phyloP scores from a whole-genome alignment of 192 early-diverging fungal genomes.

The Chytriomyces sp. region DNA sequence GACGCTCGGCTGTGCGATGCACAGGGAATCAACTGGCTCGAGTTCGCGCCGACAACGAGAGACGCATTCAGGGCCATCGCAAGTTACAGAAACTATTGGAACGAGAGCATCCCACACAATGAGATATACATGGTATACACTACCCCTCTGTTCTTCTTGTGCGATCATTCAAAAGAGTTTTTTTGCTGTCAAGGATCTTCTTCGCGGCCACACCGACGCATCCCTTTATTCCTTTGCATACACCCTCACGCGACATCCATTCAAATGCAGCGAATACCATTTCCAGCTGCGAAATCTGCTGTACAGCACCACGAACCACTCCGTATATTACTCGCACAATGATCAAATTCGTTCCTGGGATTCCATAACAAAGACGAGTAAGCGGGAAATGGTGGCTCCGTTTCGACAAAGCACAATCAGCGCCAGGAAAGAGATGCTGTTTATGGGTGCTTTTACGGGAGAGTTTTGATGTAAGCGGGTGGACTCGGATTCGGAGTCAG shows the following conservation, averaged over 20 bases:
- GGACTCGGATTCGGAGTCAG: background rate
- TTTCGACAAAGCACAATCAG: conserved; percentile 60
- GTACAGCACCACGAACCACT: conserved; percentile 63
- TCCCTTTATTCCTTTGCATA: conserved; percentile 22
- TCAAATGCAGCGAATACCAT: conserved; percentile 62
- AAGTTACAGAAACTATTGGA: conserved; percentile 55
- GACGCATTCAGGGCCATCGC: conserved; percentile 46
- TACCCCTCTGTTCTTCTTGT: background rate
- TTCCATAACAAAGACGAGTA: background rate
- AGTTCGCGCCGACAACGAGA: conserved; percentile 48
- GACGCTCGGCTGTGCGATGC: conserved; percentile 38
- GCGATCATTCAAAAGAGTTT: background rate
- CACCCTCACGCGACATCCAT: conserved; percentile 26
- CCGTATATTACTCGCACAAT: conserved; percentile 52
- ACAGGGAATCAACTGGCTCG: conserved; percentile 64
- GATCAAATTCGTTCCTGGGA: conserved; percentile 11
- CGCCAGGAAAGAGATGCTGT: conserved; percentile 46
- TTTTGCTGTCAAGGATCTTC: conserved; percentile 1
- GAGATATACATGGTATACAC: conserved; percentile 18
- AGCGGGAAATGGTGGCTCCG: conserved; percentile 13
- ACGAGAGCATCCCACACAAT: conserved; percentile 32
- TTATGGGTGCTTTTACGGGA: conserved; percentile 62
- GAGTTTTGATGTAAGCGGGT: conserved; percentile 31
- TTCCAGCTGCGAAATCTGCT: conserved; percentile 71
- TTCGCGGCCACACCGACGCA: background rate